These are phyloP conservation scores for Lachnellula occidentalis DNA, from an alignment of 2,329 filamentous ascomycete genomes.

Conservation along the genomic window DNA sequence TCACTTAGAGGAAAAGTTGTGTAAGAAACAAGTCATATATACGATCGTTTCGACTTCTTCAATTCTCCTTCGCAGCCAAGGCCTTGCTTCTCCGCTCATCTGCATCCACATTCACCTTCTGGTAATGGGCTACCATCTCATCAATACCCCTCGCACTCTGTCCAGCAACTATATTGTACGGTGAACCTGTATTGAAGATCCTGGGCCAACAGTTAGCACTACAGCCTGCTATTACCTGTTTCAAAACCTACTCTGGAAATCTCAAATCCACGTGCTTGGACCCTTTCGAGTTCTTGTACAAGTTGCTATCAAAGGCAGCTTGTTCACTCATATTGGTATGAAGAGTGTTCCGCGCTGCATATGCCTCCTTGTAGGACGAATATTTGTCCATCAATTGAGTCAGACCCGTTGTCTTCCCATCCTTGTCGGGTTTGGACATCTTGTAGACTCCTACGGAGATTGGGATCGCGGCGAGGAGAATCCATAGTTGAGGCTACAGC, in stretches of 20 bases:
- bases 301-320: constrained; percentile 55
- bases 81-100: constrained; percentile 48
- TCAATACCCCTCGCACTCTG: constrained; percentile 52
- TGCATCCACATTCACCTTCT: constrained; percentile 49
- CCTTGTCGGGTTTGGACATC: constrained; percentile 33
- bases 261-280: constrained; percentile 46
- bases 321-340: constrained; percentile 57
- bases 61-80: constrained; percentile 20
- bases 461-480: constrained; percentile 41
- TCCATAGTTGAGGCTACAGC: constrained; percentile 42
- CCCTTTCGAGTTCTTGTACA: constrained; percentile 47
- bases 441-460: constrained; percentile 39
- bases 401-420: constrained; percentile 37
- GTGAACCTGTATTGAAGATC: constrained; percentile 56
- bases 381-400: constrained; percentile 50
- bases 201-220: constrained; percentile 37
- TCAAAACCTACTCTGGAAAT: constrained; percentile 56
- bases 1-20: not conserved
- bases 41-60: constrained; percentile 11
- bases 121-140: constrained; percentile 56
- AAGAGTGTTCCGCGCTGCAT: constrained; percentile 51
- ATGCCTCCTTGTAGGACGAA: constrained; percentile 46
- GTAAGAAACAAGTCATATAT: constrained; percentile 12
- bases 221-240: not conserved
- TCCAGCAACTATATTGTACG: constrained; percentile 59